phyloP scores from a whole-genome alignment of 2,329 filamentous ascomycete species.

The Colletotrichum agaves region DNA sequence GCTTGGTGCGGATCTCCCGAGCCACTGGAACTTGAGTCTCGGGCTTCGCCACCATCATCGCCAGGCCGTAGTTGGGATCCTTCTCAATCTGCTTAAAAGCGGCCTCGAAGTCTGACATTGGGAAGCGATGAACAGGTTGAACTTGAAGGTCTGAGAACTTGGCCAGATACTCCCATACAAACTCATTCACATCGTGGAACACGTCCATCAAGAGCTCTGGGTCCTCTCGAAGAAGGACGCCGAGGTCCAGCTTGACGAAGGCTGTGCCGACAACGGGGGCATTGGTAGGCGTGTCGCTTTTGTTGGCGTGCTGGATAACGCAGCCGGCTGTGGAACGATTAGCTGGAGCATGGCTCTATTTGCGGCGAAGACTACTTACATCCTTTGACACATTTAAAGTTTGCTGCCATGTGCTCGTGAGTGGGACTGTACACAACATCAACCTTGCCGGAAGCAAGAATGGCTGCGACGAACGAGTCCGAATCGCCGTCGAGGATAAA shows the following conservation, averaged over 20 bases:
- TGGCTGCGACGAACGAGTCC: constrained; percentile 46
- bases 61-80: constrained; percentile 16
- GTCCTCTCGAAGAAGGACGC: constrained; percentile 47
- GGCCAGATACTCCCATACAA: constrained; percentile 14
- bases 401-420: constrained; percentile 46
- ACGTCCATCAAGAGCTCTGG: constrained; percentile 45
- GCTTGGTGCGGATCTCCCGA: constrained; percentile 38
- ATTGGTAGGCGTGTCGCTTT: constrained; percentile 36
- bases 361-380: constrained; percentile 43
- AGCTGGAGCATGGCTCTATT: neutral
- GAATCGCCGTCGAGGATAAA: constrained; percentile 52
- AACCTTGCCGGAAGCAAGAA: constrained; percentile 45
- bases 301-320: constrained; percentile 46
- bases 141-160: constrained; percentile 3
- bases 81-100: constrained; percentile 44
- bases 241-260: constrained; percentile 48
- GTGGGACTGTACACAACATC: constrained; percentile 55
- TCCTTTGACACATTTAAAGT: constrained; percentile 48
- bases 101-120: constrained; percentile 40
- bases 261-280: constrained; percentile 34
- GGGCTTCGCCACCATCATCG: constrained; percentile 18
- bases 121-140: constrained; percentile 15
- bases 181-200: constrained; percentile 38
- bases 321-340: constrained; percentile 44
- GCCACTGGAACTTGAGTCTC: constrained; percentile 41